Percentiles rank a stretch among this genome's conserved stretches.
Evolutionary conservation across 441 rosid genomes (phyloP).

Genomic region (Mallotus japonicus): DNA sequence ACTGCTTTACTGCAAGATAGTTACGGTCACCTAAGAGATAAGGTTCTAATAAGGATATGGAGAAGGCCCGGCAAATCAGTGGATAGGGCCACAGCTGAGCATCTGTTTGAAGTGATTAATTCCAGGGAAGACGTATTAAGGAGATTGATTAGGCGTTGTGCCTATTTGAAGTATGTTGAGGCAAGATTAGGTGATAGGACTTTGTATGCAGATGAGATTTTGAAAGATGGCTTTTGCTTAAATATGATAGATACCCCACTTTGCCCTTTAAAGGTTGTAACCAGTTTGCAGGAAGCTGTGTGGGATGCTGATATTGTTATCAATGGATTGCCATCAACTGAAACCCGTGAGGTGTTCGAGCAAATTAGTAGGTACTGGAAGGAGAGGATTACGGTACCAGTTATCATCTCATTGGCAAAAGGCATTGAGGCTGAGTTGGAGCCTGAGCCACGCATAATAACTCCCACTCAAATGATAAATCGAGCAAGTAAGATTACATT

Average conservation of each 20-base stretch:
- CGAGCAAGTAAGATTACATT: slow-evolving; percentile 64
- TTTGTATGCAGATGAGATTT: slow-evolving; percentile 79
- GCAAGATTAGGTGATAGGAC: slow-evolving; percentile 93
- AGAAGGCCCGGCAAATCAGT: slow-evolving; percentile 80
- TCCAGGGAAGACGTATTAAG: slow-evolving; percentile 88
- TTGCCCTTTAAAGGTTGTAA: slow-evolving; percentile 90
- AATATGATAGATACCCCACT: slow-evolving; percentile 95
- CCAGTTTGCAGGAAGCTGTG: slow-evolving; percentile 93
- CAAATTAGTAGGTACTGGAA: slow-evolving; percentile 88
- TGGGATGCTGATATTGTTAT: slow-evolving; percentile 99
- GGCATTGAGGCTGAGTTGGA: slow-evolving; percentile 87
- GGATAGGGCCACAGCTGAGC: slow-evolving; percentile 73
- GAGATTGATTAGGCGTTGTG: slow-evolving; percentile 92
- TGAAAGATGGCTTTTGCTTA: slow-evolving; percentile 95
- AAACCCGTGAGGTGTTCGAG: slow-evolving; percentile 77
- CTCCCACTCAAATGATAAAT: slow-evolving; percentile 66
- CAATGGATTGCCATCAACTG: slow-evolving; percentile 94
- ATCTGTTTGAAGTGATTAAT: slow-evolving; percentile 93
- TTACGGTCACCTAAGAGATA: slow-evolving; percentile 75
- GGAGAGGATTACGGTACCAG: slow-evolving; percentile 70
- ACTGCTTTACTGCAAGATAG: slow-evolving; percentile 82
- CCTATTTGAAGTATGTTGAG: slow-evolving; percentile 92
- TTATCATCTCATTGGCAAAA: slow-evolving; percentile 82
- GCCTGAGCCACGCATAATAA: slow-evolving; percentile 76
- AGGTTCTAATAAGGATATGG: slow-evolving; percentile 90